Evolutionary conservation across 1,284 basidiomycete genomes (phyloP).

Genomic region (Melampsora larici-populina): DNA sequence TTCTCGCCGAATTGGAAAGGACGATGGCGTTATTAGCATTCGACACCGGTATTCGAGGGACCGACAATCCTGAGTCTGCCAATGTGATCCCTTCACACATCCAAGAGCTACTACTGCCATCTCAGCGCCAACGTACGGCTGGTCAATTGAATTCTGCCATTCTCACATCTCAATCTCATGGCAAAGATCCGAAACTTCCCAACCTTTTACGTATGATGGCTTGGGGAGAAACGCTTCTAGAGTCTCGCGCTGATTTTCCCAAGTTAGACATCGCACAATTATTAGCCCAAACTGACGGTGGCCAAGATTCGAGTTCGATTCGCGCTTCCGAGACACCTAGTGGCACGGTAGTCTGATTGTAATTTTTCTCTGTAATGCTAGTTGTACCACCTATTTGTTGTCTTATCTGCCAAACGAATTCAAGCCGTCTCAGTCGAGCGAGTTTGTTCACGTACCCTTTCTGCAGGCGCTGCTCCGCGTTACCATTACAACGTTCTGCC

Average conservation of each 20-base stretch:
- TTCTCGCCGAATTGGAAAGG: conserved; percentile 82
- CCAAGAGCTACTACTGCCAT: conserved; percentile 66
- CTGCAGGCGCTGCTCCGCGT: too few relatives aligned
- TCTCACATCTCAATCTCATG: conserved; percentile 82
- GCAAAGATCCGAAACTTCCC: conserved; percentile 83
- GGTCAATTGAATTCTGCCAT: conserved; percentile 89
- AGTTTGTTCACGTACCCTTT: too few relatives aligned
- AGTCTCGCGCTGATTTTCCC: conserved; percentile 51
- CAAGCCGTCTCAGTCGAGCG: too few relatives aligned
- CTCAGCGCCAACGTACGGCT: conserved; percentile 86
- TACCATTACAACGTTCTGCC: too few relatives aligned
- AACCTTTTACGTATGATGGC: conserved; percentile 77
- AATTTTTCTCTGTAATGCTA: neutral
- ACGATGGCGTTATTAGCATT: conserved; percentile 96
- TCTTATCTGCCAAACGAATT: too few relatives aligned
- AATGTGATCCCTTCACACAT: conserved; percentile 53
- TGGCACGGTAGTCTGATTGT: neutral
- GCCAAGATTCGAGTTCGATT: neutral
- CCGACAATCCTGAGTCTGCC: conserved; percentile 62
- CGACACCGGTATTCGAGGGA: conserved; percentile 58
- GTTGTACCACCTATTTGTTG: conserved; percentile 2
- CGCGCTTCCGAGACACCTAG: neutral
- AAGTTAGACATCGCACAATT: conserved; percentile 44
- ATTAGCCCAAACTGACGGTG: conserved; percentile 9
- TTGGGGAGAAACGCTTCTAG: conserved; percentile 81